phyloP scores from a whole-genome alignment of 1,284 basidiomycete genomes.

The Trametes hirsuta region DNA sequence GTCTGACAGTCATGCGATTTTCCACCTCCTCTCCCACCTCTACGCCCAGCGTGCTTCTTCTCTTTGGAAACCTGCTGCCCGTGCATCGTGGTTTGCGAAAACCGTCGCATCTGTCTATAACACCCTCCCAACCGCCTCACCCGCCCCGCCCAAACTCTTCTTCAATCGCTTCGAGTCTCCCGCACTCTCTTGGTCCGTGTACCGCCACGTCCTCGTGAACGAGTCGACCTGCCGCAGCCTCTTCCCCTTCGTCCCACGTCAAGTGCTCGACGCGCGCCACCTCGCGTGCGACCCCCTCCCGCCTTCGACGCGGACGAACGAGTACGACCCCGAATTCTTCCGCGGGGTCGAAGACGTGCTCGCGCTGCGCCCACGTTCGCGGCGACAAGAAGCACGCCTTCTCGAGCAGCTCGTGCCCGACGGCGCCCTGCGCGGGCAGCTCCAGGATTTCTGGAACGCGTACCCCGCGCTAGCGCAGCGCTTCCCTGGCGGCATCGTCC shows the following conservation, averaged over 20 bases:
- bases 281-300: conserved; percentile 85
- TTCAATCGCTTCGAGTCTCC: conserved; percentile 46
- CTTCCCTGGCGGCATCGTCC: conserved; percentile 66
- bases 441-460: conserved; percentile 53
- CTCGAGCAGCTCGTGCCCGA: conserved; percentile 63
- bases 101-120: conserved; percentile 45
- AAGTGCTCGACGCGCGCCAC: conserved; percentile 51
- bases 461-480: conserved; percentile 53
- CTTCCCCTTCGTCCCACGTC: conserved; percentile 71
- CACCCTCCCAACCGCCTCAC: conserved; percentile 39
- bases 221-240: conserved; percentile 63
- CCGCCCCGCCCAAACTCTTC: conserved; percentile 43
- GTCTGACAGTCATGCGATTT: conserved; percentile 39
- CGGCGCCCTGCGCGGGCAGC: conserved; percentile 53
- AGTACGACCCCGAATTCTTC: conserved; percentile 79
- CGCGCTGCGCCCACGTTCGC: conserved; percentile 35
- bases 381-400: conserved; percentile 48
- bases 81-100: conserved; percentile 71
- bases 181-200: conserved; percentile 56
- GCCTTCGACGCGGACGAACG: conserved; percentile 57
- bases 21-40: conserved; percentile 81
- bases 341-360: conserved; percentile 58
- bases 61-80: conserved; percentile 78
- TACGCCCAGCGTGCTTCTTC: conserved; percentile 78
- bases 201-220: conserved; percentile 76